phyloP scores from a whole-genome alignment of 2,329 filamentous ascomycete genomes.

The Tricladium varicosporioides region DNA sequence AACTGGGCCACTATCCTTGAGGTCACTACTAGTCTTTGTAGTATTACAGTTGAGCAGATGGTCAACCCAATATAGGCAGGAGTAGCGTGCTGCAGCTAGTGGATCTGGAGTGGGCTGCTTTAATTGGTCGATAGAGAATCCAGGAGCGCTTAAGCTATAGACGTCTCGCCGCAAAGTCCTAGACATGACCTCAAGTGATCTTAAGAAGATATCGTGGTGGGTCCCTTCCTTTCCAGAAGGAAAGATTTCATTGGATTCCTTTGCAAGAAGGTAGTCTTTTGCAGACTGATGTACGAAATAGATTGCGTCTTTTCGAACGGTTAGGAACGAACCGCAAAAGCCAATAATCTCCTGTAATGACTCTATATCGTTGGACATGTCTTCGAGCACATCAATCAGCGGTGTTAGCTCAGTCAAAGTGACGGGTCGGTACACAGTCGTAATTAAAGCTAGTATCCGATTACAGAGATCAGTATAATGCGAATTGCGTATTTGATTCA shows the following conservation, averaged over 20 bases:
- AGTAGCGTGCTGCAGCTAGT: neutral
- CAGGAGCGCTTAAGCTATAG: neutral
- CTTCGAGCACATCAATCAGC: slow-evolving; percentile 14
- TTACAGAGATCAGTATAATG: slow-evolving; percentile 19
- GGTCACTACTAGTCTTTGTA: neutral
- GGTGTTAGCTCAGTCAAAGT: slow-evolving; percentile 20
- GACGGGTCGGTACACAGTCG: slow-evolving; percentile 24
- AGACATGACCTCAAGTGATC: neutral
- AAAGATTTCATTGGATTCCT: neutral
- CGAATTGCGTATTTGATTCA: slow-evolving; percentile 26
- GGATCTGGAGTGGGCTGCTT: neutral
- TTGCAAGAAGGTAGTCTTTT: neutral
- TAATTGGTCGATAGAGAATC: slow-evolving; percentile 2
- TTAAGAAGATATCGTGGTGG: slow-evolving; percentile 1
- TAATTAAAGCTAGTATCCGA: slow-evolving; percentile 15
- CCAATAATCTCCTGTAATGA: neutral
- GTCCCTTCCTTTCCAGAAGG: neutral
- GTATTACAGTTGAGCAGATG: neutral
- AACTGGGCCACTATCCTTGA: neutral
- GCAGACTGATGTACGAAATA: slow-evolving; percentile 1
- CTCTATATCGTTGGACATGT: slow-evolving; percentile 3
- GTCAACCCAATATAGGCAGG: too few species aligned
- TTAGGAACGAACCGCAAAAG: slow-evolving; percentile 1
- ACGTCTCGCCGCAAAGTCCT: neutral
- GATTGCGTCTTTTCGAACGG: neutral